Base-by-base conservation (phyloP, 306 rosid genomes). In the Hippophae rhamnoides region DNA sequence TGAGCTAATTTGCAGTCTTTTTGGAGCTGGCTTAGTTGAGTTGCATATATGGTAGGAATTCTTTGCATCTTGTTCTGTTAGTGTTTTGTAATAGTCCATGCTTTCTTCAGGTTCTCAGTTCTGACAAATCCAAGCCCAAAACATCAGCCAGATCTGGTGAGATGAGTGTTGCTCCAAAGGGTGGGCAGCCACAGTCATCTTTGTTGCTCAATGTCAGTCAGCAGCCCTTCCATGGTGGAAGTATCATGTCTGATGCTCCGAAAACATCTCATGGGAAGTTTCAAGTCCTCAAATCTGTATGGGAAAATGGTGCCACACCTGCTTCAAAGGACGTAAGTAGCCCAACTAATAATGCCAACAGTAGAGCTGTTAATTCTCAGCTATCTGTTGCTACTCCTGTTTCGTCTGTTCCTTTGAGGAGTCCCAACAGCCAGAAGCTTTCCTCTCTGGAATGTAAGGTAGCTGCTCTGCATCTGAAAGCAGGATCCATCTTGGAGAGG, bases 111-210 rank as follows among this genome's bases (percentile, higher is more conserved):
- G 84, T 72, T 52, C 84, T 78, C 66, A 87, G 56, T 82, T 83
- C 87, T 58, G 99, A 93, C 47, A 93, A 93, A 74, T 80, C 85
- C 54, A 93, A 93, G 78, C 78, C 90, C 61, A 93, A 93, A 82
- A 49, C 80, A 56, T 65, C 68, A 23, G 70, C 65, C 43, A 78
- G 96, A 67, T 57, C 77, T 63, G 69, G 79, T 57, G 99, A 92
- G 60, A 69, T 72, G 71, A 86, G 64, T 79, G 80, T 60, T 50
- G 70, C 79, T 47, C 64, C 70, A 51, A 92, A 92, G 84, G 73
- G 63, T 66, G 85, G 80, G 48, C 85, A 74, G 26, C 96, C 77
- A 69, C 95, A 75, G 71, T 78, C 79, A 41, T 50, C 80, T 47
- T 65, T 73, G 6, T 73, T 77, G 61, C 94, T 75, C 54, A 70